A percentile compares a stretch with the other conserved stretches of the same genome.
Evolutionary conservation across 1,284 basidiomycete species (phyloP).

Genomic region (Cryptococcus floricola): DNA sequence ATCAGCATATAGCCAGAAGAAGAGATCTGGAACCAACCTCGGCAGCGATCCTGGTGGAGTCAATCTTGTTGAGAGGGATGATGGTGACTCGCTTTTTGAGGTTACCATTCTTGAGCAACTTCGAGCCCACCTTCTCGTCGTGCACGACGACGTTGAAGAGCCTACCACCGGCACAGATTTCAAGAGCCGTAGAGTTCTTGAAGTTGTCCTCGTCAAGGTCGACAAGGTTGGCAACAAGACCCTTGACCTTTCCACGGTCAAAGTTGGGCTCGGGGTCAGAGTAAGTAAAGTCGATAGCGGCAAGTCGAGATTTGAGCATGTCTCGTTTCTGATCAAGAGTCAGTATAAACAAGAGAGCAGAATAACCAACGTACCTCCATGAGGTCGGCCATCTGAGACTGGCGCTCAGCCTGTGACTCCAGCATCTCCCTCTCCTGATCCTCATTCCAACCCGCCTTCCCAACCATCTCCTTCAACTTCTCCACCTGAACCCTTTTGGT

Average conservation of each 20-base stretch:
- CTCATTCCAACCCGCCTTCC: slow-evolving; percentile 70
- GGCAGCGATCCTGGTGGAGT: slow-evolving; percentile 61
- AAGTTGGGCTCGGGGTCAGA: slow-evolving; percentile 73
- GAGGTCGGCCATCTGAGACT: slow-evolving; percentile 58
- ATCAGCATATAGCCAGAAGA: not conserved
- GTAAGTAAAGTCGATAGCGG: slow-evolving; percentile 80
- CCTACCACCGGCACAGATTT: slow-evolving; percentile 85
- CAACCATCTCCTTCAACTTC: slow-evolving; percentile 56
- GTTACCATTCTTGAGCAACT: slow-evolving; percentile 71
- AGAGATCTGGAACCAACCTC: slow-evolving; percentile 53
- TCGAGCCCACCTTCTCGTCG: slow-evolving; percentile 81
- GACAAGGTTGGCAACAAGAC: slow-evolving; percentile 83
- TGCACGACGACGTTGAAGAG: slow-evolving; percentile 95
- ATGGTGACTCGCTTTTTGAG: slow-evolving; percentile 89
- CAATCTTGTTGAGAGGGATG: slow-evolving; percentile 92
- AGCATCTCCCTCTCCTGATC: slow-evolving; percentile 70
- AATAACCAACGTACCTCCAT: slow-evolving; percentile 58
- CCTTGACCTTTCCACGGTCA: slow-evolving; percentile 83
- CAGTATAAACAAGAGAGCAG: not conserved
- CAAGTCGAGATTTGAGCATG: slow-evolving; percentile 62
- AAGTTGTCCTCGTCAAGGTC: slow-evolving; percentile 67
- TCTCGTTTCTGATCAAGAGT: slow-evolving; percentile 62
- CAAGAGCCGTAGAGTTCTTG: slow-evolving; percentile 81
- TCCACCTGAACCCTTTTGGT: slow-evolving; percentile 62
- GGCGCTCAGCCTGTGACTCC: slow-evolving; percentile 57